phyloP scores from a whole-genome alignment of 2,329 filamentous ascomycete species.

The Fusarium sp. region DNA sequence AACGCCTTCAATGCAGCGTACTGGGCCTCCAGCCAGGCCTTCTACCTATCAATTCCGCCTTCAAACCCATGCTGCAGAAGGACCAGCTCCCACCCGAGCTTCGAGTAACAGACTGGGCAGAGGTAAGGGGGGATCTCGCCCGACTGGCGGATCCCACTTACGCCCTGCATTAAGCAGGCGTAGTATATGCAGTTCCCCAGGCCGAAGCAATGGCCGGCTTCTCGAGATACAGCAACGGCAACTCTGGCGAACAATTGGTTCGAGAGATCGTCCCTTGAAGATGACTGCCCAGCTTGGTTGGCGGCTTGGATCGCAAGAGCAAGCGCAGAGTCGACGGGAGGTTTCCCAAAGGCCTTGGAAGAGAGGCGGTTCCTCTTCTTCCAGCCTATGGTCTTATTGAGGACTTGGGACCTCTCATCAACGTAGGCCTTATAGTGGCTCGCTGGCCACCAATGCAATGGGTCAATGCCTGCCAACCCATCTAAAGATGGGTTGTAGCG shows the following conservation, averaged over 20 bases:
- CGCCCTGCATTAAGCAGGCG: slow-evolving; percentile 72
- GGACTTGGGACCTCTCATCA: slow-evolving; percentile 26
- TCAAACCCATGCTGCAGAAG: slow-evolving; percentile 26
- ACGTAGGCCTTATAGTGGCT: slow-evolving; percentile 68
- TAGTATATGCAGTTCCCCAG: slow-evolving; percentile 74
- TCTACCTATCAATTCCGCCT: slow-evolving; percentile 8
- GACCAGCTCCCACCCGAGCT: slow-evolving; percentile 51
- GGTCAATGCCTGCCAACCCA: slow-evolving; percentile 50
- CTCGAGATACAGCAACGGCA: slow-evolving; percentile 69
- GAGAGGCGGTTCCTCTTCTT: neutral
- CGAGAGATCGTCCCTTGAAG: slow-evolving; percentile 36
- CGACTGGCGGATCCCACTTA: slow-evolving; percentile 66
- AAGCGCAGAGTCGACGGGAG: slow-evolving; percentile 41
- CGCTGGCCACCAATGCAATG: slow-evolving; percentile 69
- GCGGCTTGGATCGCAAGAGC: slow-evolving; percentile 48
- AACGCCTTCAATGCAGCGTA: slow-evolving; percentile 53
- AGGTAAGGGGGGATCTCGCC: slow-evolving; percentile 70
- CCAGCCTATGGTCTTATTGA: neutral
- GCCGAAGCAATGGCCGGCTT: slow-evolving; percentile 74
- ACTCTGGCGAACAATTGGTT: slow-evolving; percentile 67
- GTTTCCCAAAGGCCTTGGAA: neutral
- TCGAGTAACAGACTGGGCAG: slow-evolving; percentile 67
- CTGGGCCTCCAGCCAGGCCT: slow-evolving; percentile 44
- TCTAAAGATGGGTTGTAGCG: slow-evolving; percentile 67
- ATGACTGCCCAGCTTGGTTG: neutral